phyloP scores from a whole-genome alignment of 2,329 filamentous ascomycete genomes.

The Fusarium sp. region DNA sequence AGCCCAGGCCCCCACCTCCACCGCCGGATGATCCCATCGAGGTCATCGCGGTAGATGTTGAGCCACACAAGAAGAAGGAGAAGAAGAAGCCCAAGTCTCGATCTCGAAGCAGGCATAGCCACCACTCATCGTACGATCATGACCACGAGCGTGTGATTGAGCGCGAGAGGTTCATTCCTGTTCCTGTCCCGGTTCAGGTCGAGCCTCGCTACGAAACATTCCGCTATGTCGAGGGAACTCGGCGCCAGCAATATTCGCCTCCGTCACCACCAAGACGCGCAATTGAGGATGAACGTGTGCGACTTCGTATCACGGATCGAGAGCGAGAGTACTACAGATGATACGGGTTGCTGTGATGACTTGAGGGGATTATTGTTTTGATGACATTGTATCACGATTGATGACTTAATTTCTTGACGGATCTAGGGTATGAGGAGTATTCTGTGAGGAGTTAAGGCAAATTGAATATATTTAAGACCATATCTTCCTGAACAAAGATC shows the following conservation, averaged over 20 bases:
- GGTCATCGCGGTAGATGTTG: conserved; percentile 57
- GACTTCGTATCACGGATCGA: conserved; percentile 55
- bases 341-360: conserved; percentile 3
- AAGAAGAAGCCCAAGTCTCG: conserved; percentile 50
- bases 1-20: conserved; percentile 45
- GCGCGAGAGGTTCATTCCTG: conserved; percentile 63
- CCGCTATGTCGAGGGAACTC: conserved; percentile 66
- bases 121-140: conserved; percentile 45
- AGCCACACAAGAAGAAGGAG: conserved; percentile 45
- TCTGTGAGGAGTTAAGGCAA: conserved; percentile 33
- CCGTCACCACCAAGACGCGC: conserved; percentile 52
- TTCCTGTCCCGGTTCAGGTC: conserved; percentile 58
- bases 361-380: background rate
- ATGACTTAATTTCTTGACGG: conserved; percentile 29
- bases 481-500: background rate
- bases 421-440: conserved; percentile 12
- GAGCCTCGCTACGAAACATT: conserved; percentile 62
- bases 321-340: conserved; percentile 52
- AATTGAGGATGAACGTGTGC: conserved; percentile 50
- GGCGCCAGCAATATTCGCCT: conserved; percentile 51
- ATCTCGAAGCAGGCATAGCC: conserved; percentile 51
- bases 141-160: conserved; percentile 66
- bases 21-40: conserved; percentile 54
- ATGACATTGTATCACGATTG: conserved; percentile 44
- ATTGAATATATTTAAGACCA: conserved; percentile 13